Base-by-base conservation (phyloP, 2,329 filamentous ascomycete species). In the Nannizzia gypsea region DNA sequence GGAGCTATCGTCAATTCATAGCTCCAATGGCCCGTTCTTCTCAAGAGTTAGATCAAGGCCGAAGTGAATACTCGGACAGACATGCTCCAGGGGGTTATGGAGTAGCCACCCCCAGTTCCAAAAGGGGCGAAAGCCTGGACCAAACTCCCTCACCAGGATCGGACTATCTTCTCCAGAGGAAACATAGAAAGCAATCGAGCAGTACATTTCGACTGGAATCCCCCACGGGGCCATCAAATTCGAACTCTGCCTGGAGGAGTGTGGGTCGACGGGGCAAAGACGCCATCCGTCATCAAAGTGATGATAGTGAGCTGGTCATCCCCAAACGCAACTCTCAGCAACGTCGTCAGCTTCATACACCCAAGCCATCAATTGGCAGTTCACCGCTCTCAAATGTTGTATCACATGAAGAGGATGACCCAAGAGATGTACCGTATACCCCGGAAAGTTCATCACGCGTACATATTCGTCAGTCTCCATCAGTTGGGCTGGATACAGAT, bases 401-500 rank as follows among this genome's bases (percentile, higher is more conserved):
- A 6, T 52, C 48, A 6, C 22, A 52, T 28, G 48, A 52, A 52
- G 48, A 52, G 48, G 15, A n/a, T 52, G 48, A 52, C n/a, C 48
- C 3, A n/a, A 52, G 26, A 13, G 48, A 52, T 52, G 13, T 24
- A 24, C 26, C 48, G 3, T 28, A 31, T 52, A 31, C 48, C 48
- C 48, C 17, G 6, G 48, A 24, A 13, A 17, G 22, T 24, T 28
- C 22, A 24, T n/a, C 48, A 31, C 48, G 26, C 26, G 48, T 24
- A n/a, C 44, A 34, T 38, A 20, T n/a, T 36, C 54, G 28, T 9
- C 9, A 28, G 17, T n/a, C 54, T 13, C 36, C 54, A 13, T 38
- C 58, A 6, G 28, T 60, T 65, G 77, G 73, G 4, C 69, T 88
- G 20, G 84, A 90, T 66, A 80, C 87, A 62, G 91, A 96, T 68